A percentile compares a stretch with the other conserved stretches of the same genome.
Conservation (phyloP, 805 yeast species). For the Komagataella pseudopastoris region DNA sequence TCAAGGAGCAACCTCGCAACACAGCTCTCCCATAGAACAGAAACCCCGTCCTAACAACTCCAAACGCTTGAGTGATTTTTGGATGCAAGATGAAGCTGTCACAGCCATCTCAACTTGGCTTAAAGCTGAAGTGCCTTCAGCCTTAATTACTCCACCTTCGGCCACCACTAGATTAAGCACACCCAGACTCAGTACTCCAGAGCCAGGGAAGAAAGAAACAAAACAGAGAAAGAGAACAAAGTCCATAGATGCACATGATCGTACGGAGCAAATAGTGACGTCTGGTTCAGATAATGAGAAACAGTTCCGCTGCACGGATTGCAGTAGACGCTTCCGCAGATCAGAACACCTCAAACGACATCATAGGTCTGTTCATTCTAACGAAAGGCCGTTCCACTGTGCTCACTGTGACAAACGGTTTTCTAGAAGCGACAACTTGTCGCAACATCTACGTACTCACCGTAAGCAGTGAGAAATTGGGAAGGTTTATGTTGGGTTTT, state of each 20-base stretch:
- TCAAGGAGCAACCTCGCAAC: not conserved
- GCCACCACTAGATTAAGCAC: not conserved
- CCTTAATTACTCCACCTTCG: not conserved
- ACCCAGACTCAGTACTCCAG: not conserved
- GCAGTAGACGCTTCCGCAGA: slow-evolving; percentile 36
- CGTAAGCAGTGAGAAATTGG: slow-evolving; percentile 4
- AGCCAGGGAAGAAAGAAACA: not conserved
- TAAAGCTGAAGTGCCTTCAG: slow-evolving; percentile 4
- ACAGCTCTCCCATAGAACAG: not conserved
- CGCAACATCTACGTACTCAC: slow-evolving; percentile 50
- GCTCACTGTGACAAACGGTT: slow-evolving; percentile 44
- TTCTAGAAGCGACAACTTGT: slow-evolving; percentile 53
- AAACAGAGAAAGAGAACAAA: not conserved
- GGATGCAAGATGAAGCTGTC: slow-evolving; percentile 15
- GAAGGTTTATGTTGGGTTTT: not conserved
- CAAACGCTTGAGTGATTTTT: slow-evolving; percentile 3
- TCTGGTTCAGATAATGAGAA: slow-evolving; percentile 11
- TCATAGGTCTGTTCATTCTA: slow-evolving; percentile 50
- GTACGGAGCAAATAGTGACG: not conserved
- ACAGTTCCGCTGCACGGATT: slow-evolving; percentile 22
- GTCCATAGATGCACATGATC: not conserved
- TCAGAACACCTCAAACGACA: slow-evolving; percentile 60
- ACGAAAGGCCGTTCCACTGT: slow-evolving; percentile 47
- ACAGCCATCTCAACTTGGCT: slow-evolving; percentile 13
- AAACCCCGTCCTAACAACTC: not conserved